These are phyloP conservation scores for Fusarium sororula DNA, from an alignment of 2,329 filamentous ascomycete species.

Conservation along the genomic window DNA sequence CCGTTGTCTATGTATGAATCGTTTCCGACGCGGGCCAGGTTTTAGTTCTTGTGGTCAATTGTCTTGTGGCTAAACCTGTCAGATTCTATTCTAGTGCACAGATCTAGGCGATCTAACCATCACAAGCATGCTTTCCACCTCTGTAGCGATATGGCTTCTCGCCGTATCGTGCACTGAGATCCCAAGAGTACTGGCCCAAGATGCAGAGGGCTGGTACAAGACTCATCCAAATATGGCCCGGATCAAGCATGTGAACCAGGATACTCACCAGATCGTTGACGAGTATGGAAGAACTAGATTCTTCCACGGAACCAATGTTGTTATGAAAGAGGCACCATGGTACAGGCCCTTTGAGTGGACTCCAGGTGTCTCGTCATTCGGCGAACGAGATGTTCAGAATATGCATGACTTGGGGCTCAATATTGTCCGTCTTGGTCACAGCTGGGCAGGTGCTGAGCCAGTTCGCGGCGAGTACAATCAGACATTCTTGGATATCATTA, in stretches of 20 bases:
- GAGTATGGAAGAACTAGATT: neutral
- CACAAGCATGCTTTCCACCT: accelerated
- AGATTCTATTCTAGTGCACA: accelerated
- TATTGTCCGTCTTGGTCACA: neutral
- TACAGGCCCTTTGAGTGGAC: neutral
- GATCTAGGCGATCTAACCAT: accelerated
- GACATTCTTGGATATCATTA: neutral
- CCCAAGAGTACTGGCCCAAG: neutral
- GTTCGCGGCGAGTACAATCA: neutral
- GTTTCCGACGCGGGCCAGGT: accelerated
- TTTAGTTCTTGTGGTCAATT: accelerated
- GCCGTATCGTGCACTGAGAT: accelerated
- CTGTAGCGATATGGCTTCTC: neutral
- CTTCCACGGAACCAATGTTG: neutral
- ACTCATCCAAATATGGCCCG: neutral
- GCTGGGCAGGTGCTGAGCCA: neutral
- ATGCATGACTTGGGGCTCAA: neutral
- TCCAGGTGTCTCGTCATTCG: neutral
- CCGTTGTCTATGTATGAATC: accelerated
- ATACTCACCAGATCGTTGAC: neutral
- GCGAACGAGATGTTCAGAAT: neutral
- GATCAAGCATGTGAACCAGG: neutral
- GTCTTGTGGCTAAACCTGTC: neutral
- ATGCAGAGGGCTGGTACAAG: neutral
- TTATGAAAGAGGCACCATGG: neutral